Evolutionary conservation across 2,329 filamentous ascomycete species (phyloP).

Genomic region (Trichoderma atroviride): DNA sequence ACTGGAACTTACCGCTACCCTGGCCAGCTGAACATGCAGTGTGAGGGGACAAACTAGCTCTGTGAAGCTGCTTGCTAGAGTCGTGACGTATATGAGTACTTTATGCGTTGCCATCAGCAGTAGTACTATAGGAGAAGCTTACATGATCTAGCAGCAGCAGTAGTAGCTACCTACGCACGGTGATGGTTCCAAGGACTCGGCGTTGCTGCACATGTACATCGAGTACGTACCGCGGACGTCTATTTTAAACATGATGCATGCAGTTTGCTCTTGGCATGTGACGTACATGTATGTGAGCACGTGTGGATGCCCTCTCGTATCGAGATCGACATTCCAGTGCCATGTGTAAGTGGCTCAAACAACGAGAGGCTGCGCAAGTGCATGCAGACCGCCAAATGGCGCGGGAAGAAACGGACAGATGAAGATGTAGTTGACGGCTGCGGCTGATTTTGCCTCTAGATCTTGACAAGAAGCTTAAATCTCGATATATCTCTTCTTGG

Average conservation of each 20-base stretch:
- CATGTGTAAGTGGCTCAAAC: background rate
- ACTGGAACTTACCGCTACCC: background rate
- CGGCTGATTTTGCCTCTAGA: background rate
- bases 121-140: background rate
- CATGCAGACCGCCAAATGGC: background rate
- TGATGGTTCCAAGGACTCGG: background rate
- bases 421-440: background rate
- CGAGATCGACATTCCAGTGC: background rate
- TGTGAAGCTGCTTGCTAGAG: background rate
- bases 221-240: background rate
- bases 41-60: background rate
- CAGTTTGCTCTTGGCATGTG: background rate
- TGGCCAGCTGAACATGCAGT: background rate
- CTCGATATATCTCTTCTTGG: background rate
- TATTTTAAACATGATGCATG: constrained; percentile 5
- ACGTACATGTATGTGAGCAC: constrained; percentile 5
- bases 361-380: background rate
- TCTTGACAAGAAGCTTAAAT: background rate
- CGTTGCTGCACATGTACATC: background rate
- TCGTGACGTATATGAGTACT: background rate
- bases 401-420: background rate
- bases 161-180: background rate
- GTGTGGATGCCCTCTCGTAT: background rate
- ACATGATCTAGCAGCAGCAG: too few relatives aligned
- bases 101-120: background rate